Percentiles rank a stretch among this genome's conserved stretches.
These are phyloP conservation scores for Botrytis sinoallii DNA, from an alignment of 2,329 filamentous ascomycete genomes.

Conservation along the genomic window DNA sequence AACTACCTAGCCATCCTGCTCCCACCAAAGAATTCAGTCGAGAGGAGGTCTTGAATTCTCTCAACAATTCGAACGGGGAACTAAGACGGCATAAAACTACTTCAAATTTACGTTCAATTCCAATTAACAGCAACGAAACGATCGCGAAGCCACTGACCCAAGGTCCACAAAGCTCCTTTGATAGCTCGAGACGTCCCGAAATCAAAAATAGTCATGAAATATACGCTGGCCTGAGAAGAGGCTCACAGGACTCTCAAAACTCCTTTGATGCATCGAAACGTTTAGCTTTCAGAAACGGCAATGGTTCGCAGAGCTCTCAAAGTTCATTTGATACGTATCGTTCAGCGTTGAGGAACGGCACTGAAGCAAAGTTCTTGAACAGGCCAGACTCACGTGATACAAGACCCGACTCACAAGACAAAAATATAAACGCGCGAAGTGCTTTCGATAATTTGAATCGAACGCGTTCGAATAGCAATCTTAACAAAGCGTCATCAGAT, in stretches of 20 bases:
- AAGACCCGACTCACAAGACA: constrained; percentile 10
- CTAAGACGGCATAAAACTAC: constrained; percentile 44
- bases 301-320: constrained; percentile 24
- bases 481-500: constrained; percentile 26
- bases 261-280: constrained; percentile 20
- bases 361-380: constrained; percentile 14
- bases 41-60: constrained; percentile 53
- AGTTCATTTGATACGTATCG: constrained; percentile 12
- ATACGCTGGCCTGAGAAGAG: constrained; percentile 36
- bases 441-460: constrained; percentile 4
- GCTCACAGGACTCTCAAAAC: constrained; percentile 4
- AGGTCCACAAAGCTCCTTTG: constrained; percentile 16
- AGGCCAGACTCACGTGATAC: constrained; percentile 9
- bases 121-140: constrained; percentile 22
- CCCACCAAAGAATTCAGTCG: constrained; percentile 56
- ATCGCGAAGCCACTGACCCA: constrained; percentile 29
- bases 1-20: constrained; percentile 50
- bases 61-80: constrained; percentile 33
- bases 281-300: constrained; percentile 17
- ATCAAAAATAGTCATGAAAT: constrained; percentile 19
- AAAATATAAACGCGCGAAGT: neutral
- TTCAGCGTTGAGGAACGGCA: constrained; percentile 14
- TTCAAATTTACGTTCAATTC: constrained; percentile 28
- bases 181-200: constrained; percentile 17
- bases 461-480: constrained; percentile 31